Evolutionary conservation across 257 asterid genomes (phyloP), one percentile per base, ranked within the genome.

Genomic region (Solanum etuberosum): DNA sequence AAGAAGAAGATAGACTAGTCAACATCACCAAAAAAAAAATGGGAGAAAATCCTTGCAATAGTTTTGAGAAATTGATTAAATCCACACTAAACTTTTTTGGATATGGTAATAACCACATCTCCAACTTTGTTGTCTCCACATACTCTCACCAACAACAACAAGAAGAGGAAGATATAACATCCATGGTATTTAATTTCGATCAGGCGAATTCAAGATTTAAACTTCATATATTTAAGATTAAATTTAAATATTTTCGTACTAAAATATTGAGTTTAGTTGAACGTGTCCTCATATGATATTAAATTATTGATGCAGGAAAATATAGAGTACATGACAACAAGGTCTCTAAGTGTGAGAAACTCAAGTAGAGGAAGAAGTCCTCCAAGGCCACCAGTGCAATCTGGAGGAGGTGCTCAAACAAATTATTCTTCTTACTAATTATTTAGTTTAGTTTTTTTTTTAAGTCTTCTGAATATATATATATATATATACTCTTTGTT

Each of bases 351-450:
- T 54, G 32, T 37, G 74, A n/a, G 20, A 5, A 25, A 25, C 2
- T 42, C 63, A 42, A 54, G 4, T 21, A 16, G 65, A 63, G 78
- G 43, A 21, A 63, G 67, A 68, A 67, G 65, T 11, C 87, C 87
- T 20, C 87, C 87, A 67, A 85, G 87, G 80, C 87, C 87, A 85
- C 82, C 87, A 18, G 77, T 85, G 29, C 54, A 67, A 8, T 38
- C 59, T n/a, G 87, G 87, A 67, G 37, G 61, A 25, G 82, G 46
- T 42, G 48, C 32, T 42, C 87, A 85, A 42, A 85, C 87, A 25
- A 61, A 85, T 61, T 67, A 1, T 67, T n/a, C 35, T 35, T 83
- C 87, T 38, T 67, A 27, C 27, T 77, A 77, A 16, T 76, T 38
- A 67, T 37, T 11, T 5, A 2, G 42, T 35, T 20, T 2, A n/a